Evolutionary conservation across 2,329 filamentous ascomycete species (phyloP), one percentile per base, ranked within the genome.

Genomic region (Fusarium abutilonis): DNA sequence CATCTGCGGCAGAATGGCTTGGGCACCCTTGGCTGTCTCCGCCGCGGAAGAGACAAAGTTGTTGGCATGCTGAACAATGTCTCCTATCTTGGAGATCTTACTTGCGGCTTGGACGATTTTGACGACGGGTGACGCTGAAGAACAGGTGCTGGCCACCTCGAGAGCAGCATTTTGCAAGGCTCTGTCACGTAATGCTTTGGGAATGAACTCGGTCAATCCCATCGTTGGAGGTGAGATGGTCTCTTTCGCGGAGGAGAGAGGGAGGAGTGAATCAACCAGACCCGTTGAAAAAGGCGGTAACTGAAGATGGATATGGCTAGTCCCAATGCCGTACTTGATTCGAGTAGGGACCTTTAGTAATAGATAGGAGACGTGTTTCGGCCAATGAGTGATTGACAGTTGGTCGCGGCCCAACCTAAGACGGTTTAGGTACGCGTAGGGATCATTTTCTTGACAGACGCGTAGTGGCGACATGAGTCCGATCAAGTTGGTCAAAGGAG

Each of bases 1-100:
- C 59, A 76, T 74, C 19, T 72, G 66, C 0, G 74, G 74, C 2
- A 75, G 49, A 64, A 74, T 53, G 15, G 55, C 42, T 66, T 69
- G 59, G 17, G 59, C 55, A 7, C 49, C 58, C 17, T 64, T 69
- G 15, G 61, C 56, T 32, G 64, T 60, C 32, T 71, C 56, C n/a
- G 66, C 62, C 10, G 70, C 69, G 15, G 56, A 54, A n/a, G 64
- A 48, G 0, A 69, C 26, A 6, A 71, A 69, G 1, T 67, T 46
- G 32, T 68, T 70, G 9, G 67, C 56, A 31, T 71, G 68, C 9
- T 69, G 53, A 10, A 70, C 52, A 13, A 57, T 58, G 11, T 70
- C 66, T n/a, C 68, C 68, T 2, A 66, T 45, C n/a, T 70, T 68
- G 40, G 65, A 43, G 43, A 70, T 52, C n/a, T 67, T 64, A 38